These are phyloP conservation scores for Lasiosphaeria miniovina DNA, from an alignment of 495 filamentous ascomycete genomes.

Conservation along the genomic window DNA sequence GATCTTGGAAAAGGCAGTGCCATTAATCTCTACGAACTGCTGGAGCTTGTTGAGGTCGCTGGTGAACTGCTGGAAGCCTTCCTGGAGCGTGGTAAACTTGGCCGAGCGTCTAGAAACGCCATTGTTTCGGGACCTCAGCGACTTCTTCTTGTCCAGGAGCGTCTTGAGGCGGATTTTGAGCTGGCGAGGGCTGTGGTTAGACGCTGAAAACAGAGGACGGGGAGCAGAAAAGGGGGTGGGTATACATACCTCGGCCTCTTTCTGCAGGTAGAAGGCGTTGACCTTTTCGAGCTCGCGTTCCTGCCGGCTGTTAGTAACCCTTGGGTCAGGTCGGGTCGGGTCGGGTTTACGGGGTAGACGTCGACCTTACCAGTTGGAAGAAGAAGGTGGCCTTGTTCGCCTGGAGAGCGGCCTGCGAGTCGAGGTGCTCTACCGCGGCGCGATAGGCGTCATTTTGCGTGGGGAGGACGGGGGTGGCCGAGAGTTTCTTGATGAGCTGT, in stretches of 20 bases:
- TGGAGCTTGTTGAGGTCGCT: constrained; percentile 95
- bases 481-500: constrained; percentile 97
- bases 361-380: constrained; percentile 76
- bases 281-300: constrained; percentile 98
- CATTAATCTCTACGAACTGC: constrained; percentile 97
- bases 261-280: constrained; percentile 95
- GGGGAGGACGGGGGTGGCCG: constrained; percentile 78
- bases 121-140: constrained; percentile 71
- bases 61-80: constrained; percentile 95
- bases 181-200: constrained; percentile 42
- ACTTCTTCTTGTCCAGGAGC: constrained; percentile 88
- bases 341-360: background rate
- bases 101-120: constrained; percentile 79
- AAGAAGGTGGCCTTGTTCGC: constrained; percentile 99
- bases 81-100: constrained; percentile 88
- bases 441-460: constrained; percentile 63
- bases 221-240: background rate
- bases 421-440: constrained; percentile 40
- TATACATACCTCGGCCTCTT: constrained; percentile 84
- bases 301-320: constrained; percentile 47
- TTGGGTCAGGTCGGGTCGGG: background rate
- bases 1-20: constrained; percentile 95
- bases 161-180: constrained; percentile 89
- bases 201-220: background rate
- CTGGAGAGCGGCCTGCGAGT: constrained; percentile 88